phyloP scores from a whole-genome alignment of 2,329 filamentous ascomycete species.

The Cryoendolithus antarcticus region DNA sequence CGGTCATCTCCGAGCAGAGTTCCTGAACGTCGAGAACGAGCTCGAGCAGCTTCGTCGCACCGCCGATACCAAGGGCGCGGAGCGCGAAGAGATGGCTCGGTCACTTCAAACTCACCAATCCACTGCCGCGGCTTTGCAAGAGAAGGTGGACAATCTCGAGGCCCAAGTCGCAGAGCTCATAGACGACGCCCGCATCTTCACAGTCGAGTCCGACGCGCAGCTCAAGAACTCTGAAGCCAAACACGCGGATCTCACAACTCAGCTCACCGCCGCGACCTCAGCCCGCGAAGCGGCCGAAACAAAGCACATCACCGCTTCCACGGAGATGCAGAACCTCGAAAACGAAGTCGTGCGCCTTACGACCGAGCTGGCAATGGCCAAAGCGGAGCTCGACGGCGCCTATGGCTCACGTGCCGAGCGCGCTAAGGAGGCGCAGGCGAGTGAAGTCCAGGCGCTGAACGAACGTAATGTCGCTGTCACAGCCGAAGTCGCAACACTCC shows the following conservation, averaged over 20 bases:
- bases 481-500: slow-evolving; percentile 31
- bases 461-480: slow-evolving; percentile 29
- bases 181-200: slow-evolving; percentile 24
- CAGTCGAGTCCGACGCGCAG: slow-evolving; percentile 25
- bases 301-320: slow-evolving; percentile 16
- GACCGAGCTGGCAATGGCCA: slow-evolving; percentile 77
- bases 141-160: slow-evolving; percentile 19
- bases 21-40: slow-evolving; percentile 31
- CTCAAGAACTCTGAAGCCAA: slow-evolving; percentile 1
- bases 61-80: slow-evolving; percentile 18
- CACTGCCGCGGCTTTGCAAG: slow-evolving; percentile 22
- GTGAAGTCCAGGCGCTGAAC: slow-evolving; percentile 35
- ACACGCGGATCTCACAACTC: slow-evolving; percentile 6
- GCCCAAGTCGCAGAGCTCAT: slow-evolving; percentile 15
- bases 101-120: slow-evolving; percentile 20
- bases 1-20: slow-evolving; percentile 21
- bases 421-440: slow-evolving; percentile 53
- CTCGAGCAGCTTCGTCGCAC: slow-evolving; percentile 18
- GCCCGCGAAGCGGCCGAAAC: slow-evolving; percentile 14
- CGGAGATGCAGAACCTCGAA: slow-evolving; percentile 36
- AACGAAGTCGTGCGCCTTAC: slow-evolving; percentile 53
- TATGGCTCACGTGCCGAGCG: slow-evolving; percentile 67
- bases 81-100: slow-evolving; percentile 14
- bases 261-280: slow-evolving; percentile 9
- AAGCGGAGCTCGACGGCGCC: slow-evolving; percentile 84